These are phyloP conservation scores for Apiospora pterosperma DNA, from an alignment of 2,329 filamentous ascomycete species.

Conservation along the genomic window DNA sequence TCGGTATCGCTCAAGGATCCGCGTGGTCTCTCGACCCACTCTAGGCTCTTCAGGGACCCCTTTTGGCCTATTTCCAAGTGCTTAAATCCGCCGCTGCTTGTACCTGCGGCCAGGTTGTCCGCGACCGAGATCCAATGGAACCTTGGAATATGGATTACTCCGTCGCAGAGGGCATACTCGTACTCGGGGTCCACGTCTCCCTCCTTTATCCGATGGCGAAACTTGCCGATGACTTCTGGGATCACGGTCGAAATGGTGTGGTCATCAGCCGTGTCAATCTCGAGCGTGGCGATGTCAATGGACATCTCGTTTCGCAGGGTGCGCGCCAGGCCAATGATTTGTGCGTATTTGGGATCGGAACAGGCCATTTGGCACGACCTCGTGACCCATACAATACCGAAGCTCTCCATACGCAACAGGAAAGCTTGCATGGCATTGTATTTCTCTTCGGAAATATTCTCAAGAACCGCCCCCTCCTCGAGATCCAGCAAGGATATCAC, in stretches of 20 bases:
- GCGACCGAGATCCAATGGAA: not conserved
- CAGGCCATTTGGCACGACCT: not conserved
- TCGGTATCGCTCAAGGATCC: slow-evolving; percentile 9
- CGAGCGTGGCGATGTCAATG: not conserved
- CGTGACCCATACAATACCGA: not conserved
- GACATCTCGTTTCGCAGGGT: not conserved
- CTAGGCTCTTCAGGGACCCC: slow-evolving; percentile 13
- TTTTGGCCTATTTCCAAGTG: slow-evolving; percentile 12
- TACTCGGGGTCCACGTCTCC: no score
- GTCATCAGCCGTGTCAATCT: not conserved
- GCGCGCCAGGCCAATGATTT: not conserved
- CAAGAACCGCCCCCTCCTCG: no score
- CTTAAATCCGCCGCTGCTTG: not conserved
- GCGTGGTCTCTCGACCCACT: slow-evolving; percentile 10
- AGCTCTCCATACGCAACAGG: no score
- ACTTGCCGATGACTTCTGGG: no score
- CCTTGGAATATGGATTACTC: not conserved
- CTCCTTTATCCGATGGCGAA: no score
- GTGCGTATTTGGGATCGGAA: not conserved
- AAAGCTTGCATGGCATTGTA: no score
- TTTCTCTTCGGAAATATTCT: no score
- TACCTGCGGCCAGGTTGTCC: not conserved
- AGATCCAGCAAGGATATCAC: no score
- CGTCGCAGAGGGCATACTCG: no score
- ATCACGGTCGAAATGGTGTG: no score